phyloP scores from a whole-genome alignment of 495 filamentous ascomycete genomes.

The Pseudevernia furfuracea region DNA sequence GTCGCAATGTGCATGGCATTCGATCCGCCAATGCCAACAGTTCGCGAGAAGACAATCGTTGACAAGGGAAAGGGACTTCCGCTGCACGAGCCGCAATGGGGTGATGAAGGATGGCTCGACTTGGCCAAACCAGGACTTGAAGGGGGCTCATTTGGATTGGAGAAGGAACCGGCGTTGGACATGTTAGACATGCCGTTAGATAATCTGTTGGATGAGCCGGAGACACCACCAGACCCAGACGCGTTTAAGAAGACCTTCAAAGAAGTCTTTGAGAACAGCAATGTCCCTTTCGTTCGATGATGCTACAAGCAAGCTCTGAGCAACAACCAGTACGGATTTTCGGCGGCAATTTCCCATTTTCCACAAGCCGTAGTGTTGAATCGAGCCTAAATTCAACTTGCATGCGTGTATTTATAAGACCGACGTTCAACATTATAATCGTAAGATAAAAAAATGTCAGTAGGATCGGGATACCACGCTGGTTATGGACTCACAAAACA shows the following conservation, averaged over 20 bases:
- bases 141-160: neutral
- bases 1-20: conserved; percentile 36
- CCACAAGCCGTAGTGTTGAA: no score
- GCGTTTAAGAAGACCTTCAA: neutral
- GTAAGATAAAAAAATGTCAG: no score
- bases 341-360: no score
- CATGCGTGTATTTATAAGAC: no score
- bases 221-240: neutral
- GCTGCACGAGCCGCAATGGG: conserved; percentile 26
- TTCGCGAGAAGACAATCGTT: neutral
- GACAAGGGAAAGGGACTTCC: conserved; percentile 23
- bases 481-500: no score
- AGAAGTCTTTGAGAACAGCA: neutral
- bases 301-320: neutral
- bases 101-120: conserved; percentile 23
- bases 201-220: conserved; percentile 2
- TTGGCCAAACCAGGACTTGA: neutral
- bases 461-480: no score
- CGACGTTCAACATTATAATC: no score
- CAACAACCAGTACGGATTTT: neutral
- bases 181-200: neutral
- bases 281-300: conserved; percentile 9
- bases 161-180: neutral
- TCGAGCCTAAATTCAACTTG: no score
- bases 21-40: conserved; percentile 10